Base-by-base conservation (phyloP, 2,329 filamentous ascomycete species). In the Colletotrichum gigasporum region DNA sequence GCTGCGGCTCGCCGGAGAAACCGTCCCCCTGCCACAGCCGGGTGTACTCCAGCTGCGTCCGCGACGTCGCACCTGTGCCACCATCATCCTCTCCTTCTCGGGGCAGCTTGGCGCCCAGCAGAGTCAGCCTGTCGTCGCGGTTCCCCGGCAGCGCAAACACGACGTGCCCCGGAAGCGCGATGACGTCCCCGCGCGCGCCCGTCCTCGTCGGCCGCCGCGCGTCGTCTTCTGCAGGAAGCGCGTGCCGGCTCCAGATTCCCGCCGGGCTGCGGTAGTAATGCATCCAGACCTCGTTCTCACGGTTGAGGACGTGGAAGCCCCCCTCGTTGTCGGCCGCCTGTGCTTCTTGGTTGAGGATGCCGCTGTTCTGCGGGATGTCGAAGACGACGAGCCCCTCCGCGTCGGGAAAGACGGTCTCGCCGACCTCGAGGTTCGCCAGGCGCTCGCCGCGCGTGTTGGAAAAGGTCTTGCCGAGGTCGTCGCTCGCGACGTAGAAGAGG, bases 1-100 rank as follows among this genome's bases (percentile, higher is more conserved):
- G 20, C 62, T 65, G 62, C 50, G 62, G 62, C 42, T 65, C 62
- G 26, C 62, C 62, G n/a, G 56, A 62, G n/a, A 44, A 65, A 20
- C 62, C 62, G 9, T 51, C 34, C n/a, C 32, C 56, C 6, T 44
- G 32, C 62, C 62, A 65, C 4, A 65, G 28, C n/a, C 24, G 42
- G 14, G 4, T 11, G n/a, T 65, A 62, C n/a, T 62, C 50, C 16
- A 44, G 11, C 48, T 6, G 1, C 14, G n/a, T 8, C 14, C 4
- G 20, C 34, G 20, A 12, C 8, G 32, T 16, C 47, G 34, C 28
- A 7, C n/a, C n/a, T n/a, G n/a, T n/a, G n/a, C n/a, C 28, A 6
- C 16, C 30, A 14, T 20, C 20, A 30, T 30, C 10, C 47, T 11
- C 20, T 2, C 8, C 30, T 11, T 24, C 5, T 22, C 8, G 34